Base-by-base conservation (phyloP, 768 basidiomycete species). In the Steccherinum ochraceum region DNA sequence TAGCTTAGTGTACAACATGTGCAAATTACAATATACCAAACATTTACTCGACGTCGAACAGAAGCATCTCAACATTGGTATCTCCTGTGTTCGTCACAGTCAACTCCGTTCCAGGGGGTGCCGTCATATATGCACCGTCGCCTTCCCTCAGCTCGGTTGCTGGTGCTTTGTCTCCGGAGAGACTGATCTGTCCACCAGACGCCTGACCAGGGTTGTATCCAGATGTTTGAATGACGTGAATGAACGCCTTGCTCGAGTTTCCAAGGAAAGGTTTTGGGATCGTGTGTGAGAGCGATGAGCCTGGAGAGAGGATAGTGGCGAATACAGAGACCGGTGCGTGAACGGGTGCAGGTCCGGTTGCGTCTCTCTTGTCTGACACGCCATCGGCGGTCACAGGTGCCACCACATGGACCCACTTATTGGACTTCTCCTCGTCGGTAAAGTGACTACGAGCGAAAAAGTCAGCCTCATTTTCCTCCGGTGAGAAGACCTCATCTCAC, bases 171-270 rank as follows among this genome's bases (percentile, higher is more conserved):
- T 68, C 62, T 4, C 70, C 69, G 26, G 62, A 64, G 10, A 94
- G 62, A 54, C 69, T 77, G 46, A 95, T 65, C 18, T 66, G 68
- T 0, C 80, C 83, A 0, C 89, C 91, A 1, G 59, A 67, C 0
- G 83, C 75, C 24, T 67, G 60, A 1, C 75, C 73, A 0, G 76
- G 60, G 54, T 89, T 86, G 66, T 89, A 95, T 2, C 92, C 93
- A 23, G 83, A 84, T 4, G 77, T 86, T 71, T 95, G 93, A 46
- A 93, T 75, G 45, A 93, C 77, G 56, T 98, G 95, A 19, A 95
- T 67, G 62, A 93, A 95, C 2, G 79, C 86, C 61, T 89, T 88
- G 50, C 73, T 75, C 46, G 55, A 59, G 30, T 50, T 52, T 4
- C 51, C 48, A 11, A 47, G 30, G 0, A 57, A 46, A 27, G 48